Base-by-base conservation (phyloP, 495 filamentous ascomycete species). In the Clavariopsis aquatica region DNA sequence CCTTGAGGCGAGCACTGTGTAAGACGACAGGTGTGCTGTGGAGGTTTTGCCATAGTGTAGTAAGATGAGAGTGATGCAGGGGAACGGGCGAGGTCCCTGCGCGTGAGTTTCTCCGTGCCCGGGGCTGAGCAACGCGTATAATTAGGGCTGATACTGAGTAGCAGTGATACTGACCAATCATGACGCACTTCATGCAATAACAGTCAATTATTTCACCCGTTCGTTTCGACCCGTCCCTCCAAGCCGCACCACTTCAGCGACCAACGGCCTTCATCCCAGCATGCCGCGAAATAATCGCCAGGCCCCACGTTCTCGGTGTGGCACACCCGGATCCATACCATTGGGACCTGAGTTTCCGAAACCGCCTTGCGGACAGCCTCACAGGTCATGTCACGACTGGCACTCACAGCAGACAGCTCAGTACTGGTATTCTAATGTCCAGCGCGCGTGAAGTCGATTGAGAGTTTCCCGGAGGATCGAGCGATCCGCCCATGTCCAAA, bases 281-380 rank as follows among this genome's bases (percentile, higher is more conserved):
- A 6, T 22, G 15, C 23, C 19, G 27, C 36, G 15, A 29, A 47
- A 20, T 19, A 47, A n/a, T 28, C 23, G 20, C 31, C 38, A 49
- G 56, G 56, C 8, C 43, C 57, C 43, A 60, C 22, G 57, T 52
- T 60, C 19, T 46, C 45, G 12, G 27, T 1, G 6, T n/a, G 17
- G 28, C 22, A 52, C 45, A 60, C 41, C 38, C 56, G 57, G 2
- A 27, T 60, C 57, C 57, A 46, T 9, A 46, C 22, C 15, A 27
- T 41, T 52, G 57, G 57, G 46, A 51, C 43, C 43, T 29, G 57
- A 46, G 57, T 51, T 43, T 12, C 27, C n/a, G 34, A 38, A 58
- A 31, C 56, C 43, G 57, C 57, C 57, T 60, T 49, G 57, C 47
- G 45, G 46, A 41, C 57, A 60, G 57, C 57, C 57, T 60, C 57